Percentiles rank a stretch among this genome's conserved stretches.
These are phyloP conservation scores for Nakazawaea peltata DNA, from an alignment of 805 yeast genomes.

Conservation along the genomic window DNA sequence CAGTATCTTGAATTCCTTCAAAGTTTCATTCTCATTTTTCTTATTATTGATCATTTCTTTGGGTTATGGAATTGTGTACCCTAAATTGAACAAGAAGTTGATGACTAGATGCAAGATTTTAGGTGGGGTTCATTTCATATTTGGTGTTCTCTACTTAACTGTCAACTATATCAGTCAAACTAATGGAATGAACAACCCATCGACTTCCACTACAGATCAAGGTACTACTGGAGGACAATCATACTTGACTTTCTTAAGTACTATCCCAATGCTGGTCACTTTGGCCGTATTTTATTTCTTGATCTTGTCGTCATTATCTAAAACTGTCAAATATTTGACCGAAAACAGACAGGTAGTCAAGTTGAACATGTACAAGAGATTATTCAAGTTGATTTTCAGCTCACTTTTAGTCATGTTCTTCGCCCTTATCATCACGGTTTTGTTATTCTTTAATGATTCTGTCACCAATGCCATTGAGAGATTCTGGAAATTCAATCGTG, in stretches of 20 bases:
- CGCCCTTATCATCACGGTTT: constrained; percentile 64
- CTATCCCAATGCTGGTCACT: constrained; percentile 66
- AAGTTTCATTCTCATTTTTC: constrained; percentile 84
- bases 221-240: constrained; percentile 44
- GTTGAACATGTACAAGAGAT: constrained; percentile 73
- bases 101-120: constrained; percentile 68
- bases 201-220: constrained; percentile 24
- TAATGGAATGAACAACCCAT: constrained; percentile 23
- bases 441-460: constrained; percentile 67
- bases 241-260: constrained; percentile 45
- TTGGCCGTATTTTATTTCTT: constrained; percentile 67
- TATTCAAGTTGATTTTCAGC: constrained; percentile 66
- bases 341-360: constrained; percentile 90
- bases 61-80: constrained; percentile 92
- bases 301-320: constrained; percentile 64
- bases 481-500: constrained; percentile 89
- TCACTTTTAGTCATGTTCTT: constrained; percentile 63
- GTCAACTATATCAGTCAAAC: constrained; percentile 29
- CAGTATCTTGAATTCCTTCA: constrained; percentile 70
- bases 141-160: constrained; percentile 43
- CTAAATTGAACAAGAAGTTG: constrained; percentile 64
- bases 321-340: constrained; percentile 64
- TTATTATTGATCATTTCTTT: constrained; percentile 75
- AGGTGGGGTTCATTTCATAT: constrained; percentile 47
- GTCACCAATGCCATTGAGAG: constrained; percentile 71